Evolutionary conservation across 148 eudicot genomes (phyloP).

Genomic region (Nepenthes mirabilis): DNA sequence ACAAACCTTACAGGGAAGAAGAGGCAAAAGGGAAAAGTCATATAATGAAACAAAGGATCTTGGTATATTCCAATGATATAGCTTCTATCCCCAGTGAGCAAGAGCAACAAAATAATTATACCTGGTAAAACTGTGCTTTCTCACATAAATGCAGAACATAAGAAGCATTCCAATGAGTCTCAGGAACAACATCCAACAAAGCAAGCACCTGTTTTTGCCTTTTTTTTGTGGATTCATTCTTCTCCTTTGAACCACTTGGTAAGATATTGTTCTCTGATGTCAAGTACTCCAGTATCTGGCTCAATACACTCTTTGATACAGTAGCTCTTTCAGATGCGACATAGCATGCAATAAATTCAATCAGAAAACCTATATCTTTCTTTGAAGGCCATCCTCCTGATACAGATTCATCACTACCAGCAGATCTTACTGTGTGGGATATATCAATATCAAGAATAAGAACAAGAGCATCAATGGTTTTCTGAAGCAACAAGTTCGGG

Average conservation of each 20-base stretch:
- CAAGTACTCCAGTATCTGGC: conserved; percentile 70
- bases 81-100: background rate
- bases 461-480: conserved; percentile 60
- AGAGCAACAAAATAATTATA: conserved; percentile 10
- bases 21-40: conserved; percentile 1
- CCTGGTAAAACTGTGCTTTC: conserved; percentile 77
- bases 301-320: conserved; percentile 43
- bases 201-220: conserved; percentile 82
- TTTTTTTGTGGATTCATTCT: conserved; percentile 22
- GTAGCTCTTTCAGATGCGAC: conserved; percentile 45
- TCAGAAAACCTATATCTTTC: conserved; percentile 49
- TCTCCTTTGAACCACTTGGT: conserved; percentile 18
- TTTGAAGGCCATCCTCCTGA: conserved; percentile 65
- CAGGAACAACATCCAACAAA: conserved; percentile 61
- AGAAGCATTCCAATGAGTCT: conserved; percentile 63
- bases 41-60: background rate
- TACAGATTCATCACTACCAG: conserved; percentile 23
- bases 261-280: conserved; percentile 41
- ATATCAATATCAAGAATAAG: conserved; percentile 44
- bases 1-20: conserved; percentile 48
- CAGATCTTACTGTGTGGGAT: conserved; percentile 30
- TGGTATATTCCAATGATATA: background rate
- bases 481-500: conserved; percentile 45
- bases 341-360: conserved; percentile 67
- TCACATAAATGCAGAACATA: conserved; percentile 65